Evolutionary conservation across 352 stramenopile species (phyloP).

Genomic region (Globisporangium abappressorium): DNA sequence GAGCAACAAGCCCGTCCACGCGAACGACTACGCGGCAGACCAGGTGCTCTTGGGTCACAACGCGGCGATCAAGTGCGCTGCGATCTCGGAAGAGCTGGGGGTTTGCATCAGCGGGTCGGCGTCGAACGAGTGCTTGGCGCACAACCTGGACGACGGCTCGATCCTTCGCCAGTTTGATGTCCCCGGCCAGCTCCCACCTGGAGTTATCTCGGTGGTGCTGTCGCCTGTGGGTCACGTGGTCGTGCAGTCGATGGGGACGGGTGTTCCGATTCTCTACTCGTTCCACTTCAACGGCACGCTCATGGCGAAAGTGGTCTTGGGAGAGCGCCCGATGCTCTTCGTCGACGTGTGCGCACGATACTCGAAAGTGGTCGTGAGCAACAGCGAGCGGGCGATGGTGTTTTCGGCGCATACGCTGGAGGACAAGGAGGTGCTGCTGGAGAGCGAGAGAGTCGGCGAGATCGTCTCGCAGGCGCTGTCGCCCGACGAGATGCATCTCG

Average conservation of each 20-base stretch:
- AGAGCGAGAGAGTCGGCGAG: conserved; percentile 38
- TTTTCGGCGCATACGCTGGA: conserved; percentile 48
- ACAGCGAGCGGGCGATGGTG: conserved; percentile 37
- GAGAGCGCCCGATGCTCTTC: conserved; percentile 39
- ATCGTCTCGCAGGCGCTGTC: conserved; percentile 63
- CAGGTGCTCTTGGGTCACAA: conserved; percentile 74
- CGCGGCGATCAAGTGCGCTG: conserved; percentile 60
- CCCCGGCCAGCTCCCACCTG: conserved; percentile 38
- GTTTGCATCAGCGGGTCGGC: conserved; percentile 69
- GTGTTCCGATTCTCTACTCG: conserved; percentile 47
- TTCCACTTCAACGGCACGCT: conserved; percentile 75
- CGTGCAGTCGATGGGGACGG: conserved; percentile 67
- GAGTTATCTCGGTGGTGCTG: conserved; percentile 53
- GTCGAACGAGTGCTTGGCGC: conserved; percentile 64
- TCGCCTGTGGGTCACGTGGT: conserved; percentile 67
- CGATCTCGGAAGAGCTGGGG: conserved; percentile 65
- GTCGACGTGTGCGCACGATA: conserved; percentile 59
- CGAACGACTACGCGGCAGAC: conserved; percentile 72
- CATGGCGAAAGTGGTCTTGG: conserved; percentile 41
- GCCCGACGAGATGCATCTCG: conserved; percentile 68
- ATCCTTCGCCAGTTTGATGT: conserved; percentile 60
- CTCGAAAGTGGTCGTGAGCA: conserved; percentile 71
- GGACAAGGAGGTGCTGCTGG: conserved; percentile 51
- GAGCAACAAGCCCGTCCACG: conserved; percentile 54
- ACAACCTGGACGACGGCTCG: conserved; percentile 61